Percentiles rank a stretch among this genome's conserved stretches.
Conservation (phyloP, 176 grass and related monocot species). For the Musa troglodytarum region DNA sequence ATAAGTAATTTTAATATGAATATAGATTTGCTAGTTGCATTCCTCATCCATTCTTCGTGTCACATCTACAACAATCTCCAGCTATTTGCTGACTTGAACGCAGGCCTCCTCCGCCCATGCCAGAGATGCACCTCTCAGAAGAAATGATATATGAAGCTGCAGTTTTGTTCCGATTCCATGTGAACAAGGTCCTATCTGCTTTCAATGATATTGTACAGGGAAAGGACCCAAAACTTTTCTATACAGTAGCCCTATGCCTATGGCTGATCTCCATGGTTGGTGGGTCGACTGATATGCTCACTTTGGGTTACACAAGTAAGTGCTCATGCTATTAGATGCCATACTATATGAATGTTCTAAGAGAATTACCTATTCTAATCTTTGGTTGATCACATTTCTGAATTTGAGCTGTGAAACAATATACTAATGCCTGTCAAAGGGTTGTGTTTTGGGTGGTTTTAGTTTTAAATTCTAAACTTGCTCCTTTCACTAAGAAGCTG, state of each 20-base stretch:
- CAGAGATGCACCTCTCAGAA: slow-evolving; percentile 42
- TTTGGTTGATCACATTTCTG: too few species aligned
- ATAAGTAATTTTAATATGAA: slow-evolving; percentile 18
- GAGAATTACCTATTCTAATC: too few species aligned
- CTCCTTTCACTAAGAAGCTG: too few species aligned
- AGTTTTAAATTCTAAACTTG: too few species aligned
- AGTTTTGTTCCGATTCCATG: slow-evolving; percentile 3
- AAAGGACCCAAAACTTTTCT: slow-evolving; percentile 52
- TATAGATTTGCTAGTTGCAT: neutral
- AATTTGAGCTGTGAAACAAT: too few species aligned
- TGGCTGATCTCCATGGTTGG: slow-evolving; percentile 38
- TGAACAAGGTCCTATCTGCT: slow-evolving; percentile 32
- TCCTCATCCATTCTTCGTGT: neutral
- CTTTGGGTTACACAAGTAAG: slow-evolving; percentile 43
- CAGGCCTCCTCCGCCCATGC: slow-evolving; percentile 39
- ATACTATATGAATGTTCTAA: neutral
- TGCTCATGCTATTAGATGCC: neutral
- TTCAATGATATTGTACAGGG: slow-evolving; percentile 41
- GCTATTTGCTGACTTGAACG: neutral
- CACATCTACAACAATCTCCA: slow-evolving; percentile 9
- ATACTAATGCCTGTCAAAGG: too few species aligned
- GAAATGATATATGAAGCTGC: slow-evolving; percentile 23
- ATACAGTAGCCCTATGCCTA: slow-evolving; percentile 33
- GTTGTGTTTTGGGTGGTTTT: too few species aligned
- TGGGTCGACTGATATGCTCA: slow-evolving; percentile 33